Evolutionary conservation across 1,284 basidiomycete genomes (phyloP).

Genomic region (Thecaphora frezii): DNA sequence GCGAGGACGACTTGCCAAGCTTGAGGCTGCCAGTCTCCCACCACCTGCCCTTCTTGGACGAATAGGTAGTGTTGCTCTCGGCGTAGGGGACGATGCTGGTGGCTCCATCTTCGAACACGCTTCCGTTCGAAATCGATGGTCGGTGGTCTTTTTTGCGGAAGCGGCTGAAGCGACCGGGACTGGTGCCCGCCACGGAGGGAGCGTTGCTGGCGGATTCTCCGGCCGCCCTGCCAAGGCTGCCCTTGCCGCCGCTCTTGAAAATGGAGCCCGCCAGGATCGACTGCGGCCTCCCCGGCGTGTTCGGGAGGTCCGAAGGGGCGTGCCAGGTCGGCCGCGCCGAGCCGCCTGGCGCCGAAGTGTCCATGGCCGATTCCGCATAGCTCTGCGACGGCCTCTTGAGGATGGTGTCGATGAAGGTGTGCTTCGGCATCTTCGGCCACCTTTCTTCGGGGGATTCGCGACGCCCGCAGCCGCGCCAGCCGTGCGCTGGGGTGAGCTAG

Average conservation of each 20-base stretch:
- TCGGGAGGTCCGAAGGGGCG: slow-evolving; percentile 45
- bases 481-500: no score
- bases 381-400: slow-evolving; percentile 56
- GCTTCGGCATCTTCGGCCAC: slow-evolving; percentile 40
- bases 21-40: slow-evolving; percentile 39
- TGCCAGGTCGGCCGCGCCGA: slow-evolving; percentile 6
- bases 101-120: slow-evolving; percentile 31
- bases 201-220: slow-evolving; percentile 15
- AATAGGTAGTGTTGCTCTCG: slow-evolving; percentile 15
- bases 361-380: slow-evolving; percentile 36
- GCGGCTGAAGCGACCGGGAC: slow-evolving; percentile 37
- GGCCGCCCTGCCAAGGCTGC: slow-evolving; percentile 9
- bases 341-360: slow-evolving; percentile 4
- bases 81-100: slow-evolving; percentile 25
- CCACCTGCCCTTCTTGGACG: slow-evolving; percentile 32
- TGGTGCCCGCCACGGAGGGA: slow-evolving; percentile 38
- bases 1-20: slow-evolving; percentile 21
- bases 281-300: slow-evolving; percentile 34
- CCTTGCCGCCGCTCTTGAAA: slow-evolving; percentile 26
- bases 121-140: slow-evolving; percentile 28
- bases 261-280: slow-evolving; percentile 46
- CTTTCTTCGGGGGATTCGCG: not conserved
- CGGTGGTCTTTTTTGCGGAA: slow-evolving; percentile 23
- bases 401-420: slow-evolving; percentile 52
- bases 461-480: no score